A percentile compares a stretch with the other conserved stretches of the same genome.
Evolutionary conservation across 345 rosid species (phyloP).

Genomic region (Brassica incana): DNA sequence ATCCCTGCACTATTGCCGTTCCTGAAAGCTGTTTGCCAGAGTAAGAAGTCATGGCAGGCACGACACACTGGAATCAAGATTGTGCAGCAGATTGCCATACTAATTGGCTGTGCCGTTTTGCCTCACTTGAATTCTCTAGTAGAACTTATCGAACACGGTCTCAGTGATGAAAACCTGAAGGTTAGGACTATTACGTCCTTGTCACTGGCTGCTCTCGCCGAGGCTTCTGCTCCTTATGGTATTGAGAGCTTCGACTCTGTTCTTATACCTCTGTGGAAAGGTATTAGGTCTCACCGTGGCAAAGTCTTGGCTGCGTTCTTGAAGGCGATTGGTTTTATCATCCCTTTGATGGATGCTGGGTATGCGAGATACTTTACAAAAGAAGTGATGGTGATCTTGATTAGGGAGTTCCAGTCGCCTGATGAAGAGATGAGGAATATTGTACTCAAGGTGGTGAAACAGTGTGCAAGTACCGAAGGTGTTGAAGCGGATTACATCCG

Average conservation of each 20-base stretch:
- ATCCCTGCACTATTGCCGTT: constrained; percentile 92
- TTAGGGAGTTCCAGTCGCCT: constrained; percentile 97
- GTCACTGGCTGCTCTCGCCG: constrained; percentile 98
- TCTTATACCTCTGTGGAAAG: constrained; percentile 97
- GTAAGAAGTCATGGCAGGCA: constrained; percentile 99
- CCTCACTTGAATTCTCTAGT: constrained; percentile 93
- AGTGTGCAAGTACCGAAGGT: constrained; percentile 98
- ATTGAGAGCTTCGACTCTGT: constrained; percentile 97
- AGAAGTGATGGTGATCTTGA: constrained; percentile 90
- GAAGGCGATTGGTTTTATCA: constrained; percentile 97
- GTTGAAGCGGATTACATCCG: constrained; percentile 92
- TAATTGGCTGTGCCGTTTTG: constrained; percentile 97
- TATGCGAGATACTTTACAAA: constrained; percentile 95
- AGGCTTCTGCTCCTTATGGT: constrained; percentile 99
- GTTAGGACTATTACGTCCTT: constrained; percentile 98
- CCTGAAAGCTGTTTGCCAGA: constrained; percentile 96
- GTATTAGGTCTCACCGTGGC: constrained; percentile 95
- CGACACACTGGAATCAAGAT: constrained; percentile 99
- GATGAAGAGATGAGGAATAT: constrained; percentile 99
- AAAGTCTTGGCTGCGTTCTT: constrained; percentile 98
- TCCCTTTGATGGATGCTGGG: constrained; percentile 94
- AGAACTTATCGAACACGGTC: constrained; percentile 90
- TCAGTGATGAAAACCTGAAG: constrained; percentile 95
- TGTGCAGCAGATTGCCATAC: constrained; percentile 97
- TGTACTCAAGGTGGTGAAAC: constrained; percentile 95